Conservation (phyloP, 2,329 filamentous ascomycete species). For the Talaromyces rugulosus region DNA sequence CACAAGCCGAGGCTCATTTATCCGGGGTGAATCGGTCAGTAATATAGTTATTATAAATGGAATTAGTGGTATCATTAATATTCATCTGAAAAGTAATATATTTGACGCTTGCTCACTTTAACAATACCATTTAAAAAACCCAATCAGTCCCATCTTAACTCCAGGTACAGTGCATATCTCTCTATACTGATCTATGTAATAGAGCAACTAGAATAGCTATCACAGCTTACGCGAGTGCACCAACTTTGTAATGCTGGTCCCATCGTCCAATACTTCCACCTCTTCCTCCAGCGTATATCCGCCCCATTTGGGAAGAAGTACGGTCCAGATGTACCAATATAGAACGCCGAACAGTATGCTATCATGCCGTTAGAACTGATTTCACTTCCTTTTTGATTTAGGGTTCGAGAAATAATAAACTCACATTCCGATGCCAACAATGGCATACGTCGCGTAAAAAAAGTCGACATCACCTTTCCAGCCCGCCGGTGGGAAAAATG, state of each 20-base stretch:
- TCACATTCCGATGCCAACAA: conserved; percentile 46
- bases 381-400: background rate
- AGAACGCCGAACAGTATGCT: conserved; percentile 56
- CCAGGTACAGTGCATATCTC: background rate
- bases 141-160: background rate
- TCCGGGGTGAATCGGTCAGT: background rate
- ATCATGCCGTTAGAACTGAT: conserved; percentile 7
- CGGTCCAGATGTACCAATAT: conserved; percentile 68
- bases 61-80: background rate
- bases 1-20: background rate
- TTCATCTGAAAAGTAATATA: background rate
- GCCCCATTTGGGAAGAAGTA: conserved; percentile 55
- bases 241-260: conserved; percentile 62
- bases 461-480: conserved; percentile 44
- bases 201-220: background rate
- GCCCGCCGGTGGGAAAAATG: conserved; percentile 57
- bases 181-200: background rate
- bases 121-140: background rate
- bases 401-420: conserved; percentile 20
- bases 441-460: conserved; percentile 51
- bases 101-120: background rate
- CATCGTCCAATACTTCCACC: conserved; percentile 58
- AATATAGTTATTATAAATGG: background rate
- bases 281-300: conserved; percentile 62
- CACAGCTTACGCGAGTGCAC: conserved; percentile 22